These are phyloP conservation scores for Cercospora nicotianae DNA, from an alignment of 2,329 filamentous ascomycete genomes.

Conservation along the genomic window DNA sequence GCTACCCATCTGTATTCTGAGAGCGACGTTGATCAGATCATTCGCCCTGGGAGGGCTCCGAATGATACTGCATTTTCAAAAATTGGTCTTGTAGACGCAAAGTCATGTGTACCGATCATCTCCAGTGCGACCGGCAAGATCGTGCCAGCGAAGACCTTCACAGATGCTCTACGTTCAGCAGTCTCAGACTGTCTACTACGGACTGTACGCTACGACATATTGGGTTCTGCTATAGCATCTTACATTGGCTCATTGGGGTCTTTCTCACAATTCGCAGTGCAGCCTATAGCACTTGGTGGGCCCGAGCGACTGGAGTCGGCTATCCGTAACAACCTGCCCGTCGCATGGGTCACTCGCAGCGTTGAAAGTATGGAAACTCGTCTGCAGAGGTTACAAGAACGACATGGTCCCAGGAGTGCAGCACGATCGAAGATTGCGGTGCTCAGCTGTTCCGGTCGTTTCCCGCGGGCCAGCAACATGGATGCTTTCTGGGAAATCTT, in stretches of 20 bases:
- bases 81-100: not conserved
- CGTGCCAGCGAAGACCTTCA: not conserved
- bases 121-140: not conserved
- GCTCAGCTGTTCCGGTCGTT: not conserved
- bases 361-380: not conserved
- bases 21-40: not conserved
- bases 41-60: not conserved
- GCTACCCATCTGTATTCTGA: not conserved
- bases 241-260: not conserved
- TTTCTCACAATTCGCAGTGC: not conserved
- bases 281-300: not conserved
- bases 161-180: not conserved
- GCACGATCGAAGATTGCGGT: not conserved
- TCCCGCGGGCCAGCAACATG: not conserved
- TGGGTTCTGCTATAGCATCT: not conserved
- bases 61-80: too few relatives aligned
- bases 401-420: not conserved
- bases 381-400: not conserved
- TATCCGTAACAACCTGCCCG: not conserved
- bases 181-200: not conserved
- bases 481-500: not conserved
- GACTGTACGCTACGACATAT: not conserved
- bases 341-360: not conserved
- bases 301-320: not conserved
- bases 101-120: not conserved